A percentile compares a stretch with the other conserved stretches of the same genome.
Evolutionary conservation across 495 filamentous ascomycete species (phyloP).

Genomic region (Cryomyces minteri): DNA sequence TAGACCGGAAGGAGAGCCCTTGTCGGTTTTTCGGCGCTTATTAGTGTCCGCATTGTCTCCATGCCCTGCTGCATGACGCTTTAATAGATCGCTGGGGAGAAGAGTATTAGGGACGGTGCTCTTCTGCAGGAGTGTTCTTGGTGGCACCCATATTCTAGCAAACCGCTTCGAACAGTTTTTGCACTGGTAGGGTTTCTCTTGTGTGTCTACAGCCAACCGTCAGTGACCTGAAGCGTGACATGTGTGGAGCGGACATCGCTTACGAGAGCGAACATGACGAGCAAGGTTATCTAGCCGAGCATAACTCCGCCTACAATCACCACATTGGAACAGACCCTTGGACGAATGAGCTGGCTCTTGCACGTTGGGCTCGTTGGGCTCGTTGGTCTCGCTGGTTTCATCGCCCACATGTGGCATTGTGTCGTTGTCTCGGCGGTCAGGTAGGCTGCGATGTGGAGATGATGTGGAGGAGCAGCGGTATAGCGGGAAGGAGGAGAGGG

Average conservation of each 20-base stretch:
- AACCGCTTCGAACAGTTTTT: slow-evolving; percentile 15
- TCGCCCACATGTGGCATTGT: too few relatives aligned
- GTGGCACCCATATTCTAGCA: slow-evolving; percentile 5
- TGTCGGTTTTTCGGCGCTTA: slow-evolving; percentile 3
- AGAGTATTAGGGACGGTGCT: neutral
- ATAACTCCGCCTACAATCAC: slow-evolving; percentile 13
- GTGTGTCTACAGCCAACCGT: slow-evolving; percentile 6
- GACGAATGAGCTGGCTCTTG: too few relatives aligned
- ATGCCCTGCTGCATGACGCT: slow-evolving; percentile 14
- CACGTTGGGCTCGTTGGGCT: too few relatives aligned
- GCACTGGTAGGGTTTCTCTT: slow-evolving; percentile 17
- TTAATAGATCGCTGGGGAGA: slow-evolving; percentile 13
- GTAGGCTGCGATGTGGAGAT: too few relatives aligned
- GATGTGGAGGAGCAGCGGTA: too few relatives aligned
- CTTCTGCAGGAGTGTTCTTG: too few relatives aligned
- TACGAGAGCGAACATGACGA: slow-evolving; percentile 16
- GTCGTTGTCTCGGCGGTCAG: too few relatives aligned
- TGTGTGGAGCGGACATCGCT: neutral
- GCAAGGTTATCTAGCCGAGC: slow-evolving; percentile 14
- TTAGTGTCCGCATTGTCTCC: slow-evolving; percentile 1
- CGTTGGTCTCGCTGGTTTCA: too few relatives aligned
- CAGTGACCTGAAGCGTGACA: neutral
- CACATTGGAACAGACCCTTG: slow-evolving; percentile 14
- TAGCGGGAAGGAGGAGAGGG: too few relatives aligned
- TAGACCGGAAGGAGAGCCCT: slow-evolving; percentile 4